A percentile compares a stretch with the other conserved stretches of the same genome.
phyloP scores from a whole-genome alignment of 257 asterid genomes.

The Fraxinus americana region DNA sequence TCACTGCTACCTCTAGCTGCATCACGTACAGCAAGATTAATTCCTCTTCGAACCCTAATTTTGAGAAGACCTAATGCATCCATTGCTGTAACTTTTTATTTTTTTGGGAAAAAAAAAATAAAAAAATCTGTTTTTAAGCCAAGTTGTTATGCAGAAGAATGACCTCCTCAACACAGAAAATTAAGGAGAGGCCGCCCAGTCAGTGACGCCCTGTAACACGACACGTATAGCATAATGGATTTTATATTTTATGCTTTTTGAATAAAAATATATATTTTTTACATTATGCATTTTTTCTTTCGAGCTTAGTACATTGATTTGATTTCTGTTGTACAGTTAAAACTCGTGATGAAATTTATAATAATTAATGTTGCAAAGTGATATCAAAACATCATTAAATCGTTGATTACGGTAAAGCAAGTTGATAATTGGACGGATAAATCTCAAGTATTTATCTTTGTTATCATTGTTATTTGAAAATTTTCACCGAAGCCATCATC shows the following conservation, averaged over 20 bases:
- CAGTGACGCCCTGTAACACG: neutral
- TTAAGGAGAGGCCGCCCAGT: conserved; percentile 35
- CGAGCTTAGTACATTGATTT: too few relatives aligned
- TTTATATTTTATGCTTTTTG: too few relatives aligned
- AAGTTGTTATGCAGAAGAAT: conserved; percentile 2
- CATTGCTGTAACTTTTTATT: conserved; percentile 15
- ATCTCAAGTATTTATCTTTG: neutral
- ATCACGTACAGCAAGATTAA: conserved; percentile 81
- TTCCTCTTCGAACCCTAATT: conserved; percentile 62
- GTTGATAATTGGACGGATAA: neutral
- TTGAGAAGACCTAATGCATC: conserved; percentile 58
- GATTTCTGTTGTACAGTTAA: too few relatives aligned
- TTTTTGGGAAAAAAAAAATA: neutral
- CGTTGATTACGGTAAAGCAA: neutral
- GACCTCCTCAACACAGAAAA: conserved; percentile 36
- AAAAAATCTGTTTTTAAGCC: neutral
- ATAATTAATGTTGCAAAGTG: neutral
- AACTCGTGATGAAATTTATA: too few relatives aligned
- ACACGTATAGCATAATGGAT: neutral
- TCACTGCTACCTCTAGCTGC: conserved; percentile 60
- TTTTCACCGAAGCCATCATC: too few relatives aligned
- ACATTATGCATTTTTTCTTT: too few relatives aligned
- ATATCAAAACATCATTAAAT: neutral
- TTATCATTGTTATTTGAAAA: too few relatives aligned
- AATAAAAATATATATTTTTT: too few relatives aligned